Evolutionary conservation across 441 rosid genomes (phyloP).

Genomic region (Flueggea neowawraea): DNA sequence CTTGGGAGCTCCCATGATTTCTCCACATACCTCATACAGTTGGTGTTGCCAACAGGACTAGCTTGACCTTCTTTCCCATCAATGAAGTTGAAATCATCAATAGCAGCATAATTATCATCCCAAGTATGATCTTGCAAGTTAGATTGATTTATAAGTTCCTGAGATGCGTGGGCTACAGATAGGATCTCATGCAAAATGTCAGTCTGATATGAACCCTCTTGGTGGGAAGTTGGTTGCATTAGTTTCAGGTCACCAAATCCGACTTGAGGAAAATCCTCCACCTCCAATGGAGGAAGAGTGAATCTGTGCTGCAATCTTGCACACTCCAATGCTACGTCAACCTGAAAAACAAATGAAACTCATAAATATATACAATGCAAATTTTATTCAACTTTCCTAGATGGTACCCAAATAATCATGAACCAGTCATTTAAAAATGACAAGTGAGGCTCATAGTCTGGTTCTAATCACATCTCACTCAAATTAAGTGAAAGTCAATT

Average conservation of each 20-base stretch:
- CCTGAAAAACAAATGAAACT: slow-evolving; percentile 31
- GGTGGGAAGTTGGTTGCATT: slow-evolving; percentile 21
- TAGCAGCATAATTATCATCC: slow-evolving; percentile 28
- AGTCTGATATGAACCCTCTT: slow-evolving; percentile 21
- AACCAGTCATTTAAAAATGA: too few relatives aligned
- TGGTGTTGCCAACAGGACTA: slow-evolving; percentile 18
- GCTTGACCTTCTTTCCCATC: slow-evolving; percentile 20
- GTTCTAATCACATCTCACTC: too few relatives aligned
- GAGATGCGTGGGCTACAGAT: slow-evolving; percentile 60
- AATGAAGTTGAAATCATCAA: slow-evolving; percentile 46
- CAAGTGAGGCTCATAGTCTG: too few relatives aligned
- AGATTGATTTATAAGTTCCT: slow-evolving; percentile 37
- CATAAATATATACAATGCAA: neutral
- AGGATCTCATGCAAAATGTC: slow-evolving; percentile 54
- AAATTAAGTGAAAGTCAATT: too few relatives aligned
- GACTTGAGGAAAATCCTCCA: slow-evolving; percentile 46
- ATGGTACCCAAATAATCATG: too few relatives aligned
- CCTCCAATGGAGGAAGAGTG: slow-evolving; percentile 56
- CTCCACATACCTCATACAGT: too few relatives aligned
- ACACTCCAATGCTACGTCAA: slow-evolving; percentile 72
- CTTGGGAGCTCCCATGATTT: slow-evolving; percentile 28
- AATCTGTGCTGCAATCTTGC: slow-evolving; percentile 75
- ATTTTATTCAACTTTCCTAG: too few relatives aligned
- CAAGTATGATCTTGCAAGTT: slow-evolving; percentile 29
- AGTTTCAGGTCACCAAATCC: slow-evolving; percentile 35